Evolutionary conservation across 1,139 yeast species (phyloP).

Genomic region (Scheffersomyces segobiensis): DNA sequence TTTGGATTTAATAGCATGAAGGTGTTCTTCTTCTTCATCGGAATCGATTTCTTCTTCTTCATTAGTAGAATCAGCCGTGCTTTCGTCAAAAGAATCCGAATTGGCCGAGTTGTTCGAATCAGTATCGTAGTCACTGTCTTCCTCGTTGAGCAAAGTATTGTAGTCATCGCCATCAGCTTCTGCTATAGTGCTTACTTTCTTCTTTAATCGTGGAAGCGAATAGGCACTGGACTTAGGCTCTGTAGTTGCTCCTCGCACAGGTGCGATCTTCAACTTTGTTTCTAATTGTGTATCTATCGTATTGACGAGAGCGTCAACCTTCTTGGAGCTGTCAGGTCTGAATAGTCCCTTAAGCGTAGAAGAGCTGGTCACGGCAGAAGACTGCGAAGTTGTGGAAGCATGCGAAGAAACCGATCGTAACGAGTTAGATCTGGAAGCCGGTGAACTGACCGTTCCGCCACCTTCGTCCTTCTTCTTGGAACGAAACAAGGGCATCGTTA

Average conservation of each 20-base stretch:
- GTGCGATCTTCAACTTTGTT: neutral
- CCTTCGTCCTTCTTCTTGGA: neutral
- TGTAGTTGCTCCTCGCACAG: neutral
- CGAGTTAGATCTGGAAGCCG: neutral
- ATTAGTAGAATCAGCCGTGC: constrained; percentile 27
- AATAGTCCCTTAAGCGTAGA: neutral
- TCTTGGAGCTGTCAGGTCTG: neutral
- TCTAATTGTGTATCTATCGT: neutral
- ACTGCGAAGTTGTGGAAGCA: neutral
- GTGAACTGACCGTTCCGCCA: neutral
- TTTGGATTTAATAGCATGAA: constrained; percentile 26
- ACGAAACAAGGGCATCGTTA: neutral
- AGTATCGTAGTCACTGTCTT: constrained; percentile 10
- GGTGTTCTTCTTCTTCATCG: constrained; percentile 20
- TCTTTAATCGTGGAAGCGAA: constrained; percentile 8
- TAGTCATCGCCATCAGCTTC: constrained; percentile 13
- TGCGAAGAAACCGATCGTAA: neutral
- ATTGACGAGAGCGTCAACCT: neutral
- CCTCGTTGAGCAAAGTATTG: constrained; percentile 5
- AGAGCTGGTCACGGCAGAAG: neutral
- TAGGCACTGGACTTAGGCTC: neutral
- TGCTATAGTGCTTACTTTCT: constrained; percentile 24
- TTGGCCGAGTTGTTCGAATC: constrained; percentile 17
- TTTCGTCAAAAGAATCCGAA: constrained; percentile 17
- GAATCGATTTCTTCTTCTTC: constrained; percentile 20